Evolutionary conservation across 805 yeast genomes (phyloP).

Genomic region (Candida morakotiae): DNA sequence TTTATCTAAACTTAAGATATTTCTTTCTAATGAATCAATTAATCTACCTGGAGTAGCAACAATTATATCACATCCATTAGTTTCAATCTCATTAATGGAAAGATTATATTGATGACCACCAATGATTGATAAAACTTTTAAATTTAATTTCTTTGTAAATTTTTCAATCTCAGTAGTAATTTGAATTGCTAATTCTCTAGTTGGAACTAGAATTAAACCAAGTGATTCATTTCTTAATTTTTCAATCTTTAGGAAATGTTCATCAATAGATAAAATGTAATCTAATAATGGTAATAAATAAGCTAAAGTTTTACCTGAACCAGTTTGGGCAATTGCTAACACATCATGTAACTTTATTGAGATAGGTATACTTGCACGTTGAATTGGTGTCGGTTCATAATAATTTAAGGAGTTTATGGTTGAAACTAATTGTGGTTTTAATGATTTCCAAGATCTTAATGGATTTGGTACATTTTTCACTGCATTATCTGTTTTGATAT

Average conservation of each 20-base stretch:
- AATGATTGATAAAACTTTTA: slow-evolving; percentile 61
- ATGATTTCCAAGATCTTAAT: slow-evolving; percentile 66
- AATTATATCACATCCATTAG: slow-evolving; percentile 63
- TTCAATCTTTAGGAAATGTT: slow-evolving; percentile 31
- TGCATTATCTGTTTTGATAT: slow-evolving; percentile 44
- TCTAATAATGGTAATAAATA: slow-evolving; percentile 70
- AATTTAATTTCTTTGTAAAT: slow-evolving; percentile 38
- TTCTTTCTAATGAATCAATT: slow-evolving; percentile 71
- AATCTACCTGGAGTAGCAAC: slow-evolving; percentile 95
- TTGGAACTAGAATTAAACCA: slow-evolving; percentile 80
- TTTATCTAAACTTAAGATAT: slow-evolving; percentile 54
- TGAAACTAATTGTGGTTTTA: slow-evolving; percentile 33
- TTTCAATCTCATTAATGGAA: slow-evolving; percentile 52
- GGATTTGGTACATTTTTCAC: slow-evolving; percentile 37
- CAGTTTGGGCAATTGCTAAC: slow-evolving; percentile 93
- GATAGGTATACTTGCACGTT: slow-evolving; percentile 80
- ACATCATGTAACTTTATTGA: slow-evolving; percentile 59
- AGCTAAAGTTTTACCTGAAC: slow-evolving; percentile 91
- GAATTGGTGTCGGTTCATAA: slow-evolving; percentile 81
- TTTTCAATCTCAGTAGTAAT: slow-evolving; percentile 64
- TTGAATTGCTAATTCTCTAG: slow-evolving; percentile 91
- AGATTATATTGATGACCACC: slow-evolving; percentile 89
- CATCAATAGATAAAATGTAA: slow-evolving; percentile 39
- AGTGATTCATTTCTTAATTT: slow-evolving; percentile 61
- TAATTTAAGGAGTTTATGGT: slow-evolving; percentile 44